Base-by-base conservation (phyloP, 2,329 filamentous ascomycete genomes). In the Ceratocystis huliohia region DNA sequence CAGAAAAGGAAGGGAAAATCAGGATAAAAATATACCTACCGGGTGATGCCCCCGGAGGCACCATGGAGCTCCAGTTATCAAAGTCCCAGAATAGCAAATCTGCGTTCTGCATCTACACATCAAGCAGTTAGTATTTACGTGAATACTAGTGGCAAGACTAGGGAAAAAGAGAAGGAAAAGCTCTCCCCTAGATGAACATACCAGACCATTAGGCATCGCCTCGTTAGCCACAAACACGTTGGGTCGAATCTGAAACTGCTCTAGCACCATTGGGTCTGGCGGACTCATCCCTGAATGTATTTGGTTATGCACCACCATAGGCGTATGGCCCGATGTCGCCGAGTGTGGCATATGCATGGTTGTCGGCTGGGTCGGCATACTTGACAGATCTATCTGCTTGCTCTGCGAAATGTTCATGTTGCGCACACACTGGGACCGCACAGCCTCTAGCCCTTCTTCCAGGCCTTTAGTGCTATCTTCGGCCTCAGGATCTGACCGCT, bases 361-460 rank as follows among this genome's bases (percentile, higher is more conserved):
- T 15, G 28, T 22, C 33, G 50, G 25, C 30, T 37, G 48, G n/a
- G 61, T 22, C 41, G 37, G 61, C 45, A 62, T 59, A 25, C 57
- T 25, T 33, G 65, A 63, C n/a, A 62, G 22, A 15, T 41, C 30
- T 10, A 72, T 69, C 28, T 74, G 68, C 41, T 71, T 74, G 30
- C 81, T 78, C 17, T 76, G 74, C 50, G 71, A 80, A 57, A 76
- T 72, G 56, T 77, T 78, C 33, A 78, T 76, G 25, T 78, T 75
- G 65, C 77, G 76, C 64, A 80, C 70, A 57, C 79, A 79, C 2
- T 74, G 74, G 8, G 81, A 78, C 10, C 81, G 69, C n/a, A 80
- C 75, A 3, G 72, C 69, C 65, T 76, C 75, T 1, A 59, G 72
- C 0, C 75, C 77, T 17, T 73, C 48, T 15, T 53, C 48, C 13